A percentile compares a stretch with the other conserved stretches of the same genome.
These are phyloP conservation scores for Trametes villosa DNA, from an alignment of 768 basidiomycete genomes.

Conservation along the genomic window DNA sequence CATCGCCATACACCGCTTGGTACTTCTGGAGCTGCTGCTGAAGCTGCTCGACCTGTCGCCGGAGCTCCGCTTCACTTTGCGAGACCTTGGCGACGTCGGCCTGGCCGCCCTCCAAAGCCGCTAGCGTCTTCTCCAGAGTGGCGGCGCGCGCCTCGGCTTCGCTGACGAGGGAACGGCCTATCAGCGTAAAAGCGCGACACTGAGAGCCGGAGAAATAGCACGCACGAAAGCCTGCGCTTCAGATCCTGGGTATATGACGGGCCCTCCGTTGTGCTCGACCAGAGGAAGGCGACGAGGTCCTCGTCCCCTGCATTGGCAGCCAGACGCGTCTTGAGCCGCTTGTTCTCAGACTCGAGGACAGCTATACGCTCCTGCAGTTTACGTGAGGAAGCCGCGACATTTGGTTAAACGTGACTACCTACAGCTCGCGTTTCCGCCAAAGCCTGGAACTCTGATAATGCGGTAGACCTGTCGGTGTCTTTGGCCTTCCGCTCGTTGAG, in stretches of 20 bases:
- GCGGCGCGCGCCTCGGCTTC: conserved; percentile 52
- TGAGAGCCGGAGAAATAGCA: background rate
- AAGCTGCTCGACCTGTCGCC: conserved; percentile 50
- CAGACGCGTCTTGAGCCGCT: conserved; percentile 72
- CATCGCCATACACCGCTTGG: conserved; percentile 64
- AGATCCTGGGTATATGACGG: conserved; percentile 52
- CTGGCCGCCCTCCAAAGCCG: conserved; percentile 48
- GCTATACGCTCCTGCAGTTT: conserved; percentile 67
- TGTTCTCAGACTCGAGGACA: conserved; percentile 72
- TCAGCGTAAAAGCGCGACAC: background rate
- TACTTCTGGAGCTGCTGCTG: conserved; percentile 61
- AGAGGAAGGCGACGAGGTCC: conserved; percentile 74
- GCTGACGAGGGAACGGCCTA: conserved; percentile 40
- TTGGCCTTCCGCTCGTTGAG: conserved; percentile 69
- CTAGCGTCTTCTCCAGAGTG: conserved; percentile 57
- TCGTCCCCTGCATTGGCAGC: conserved; percentile 74
- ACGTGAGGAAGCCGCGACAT: background rate
- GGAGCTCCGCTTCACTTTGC: conserved; percentile 53
- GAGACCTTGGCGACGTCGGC: conserved; percentile 58
- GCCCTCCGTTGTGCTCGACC: conserved; percentile 57
- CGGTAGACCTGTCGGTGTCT: conserved; percentile 60
- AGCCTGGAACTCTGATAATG: conserved; percentile 65
- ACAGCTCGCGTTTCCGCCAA: conserved; percentile 62
- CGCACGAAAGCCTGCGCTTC: conserved; percentile 60
- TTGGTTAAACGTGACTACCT: conserved; percentile 35